These are phyloP conservation scores for Arxiozyma bovina DNA, from an alignment of 1,139 yeast genomes.

Conservation along the genomic window DNA sequence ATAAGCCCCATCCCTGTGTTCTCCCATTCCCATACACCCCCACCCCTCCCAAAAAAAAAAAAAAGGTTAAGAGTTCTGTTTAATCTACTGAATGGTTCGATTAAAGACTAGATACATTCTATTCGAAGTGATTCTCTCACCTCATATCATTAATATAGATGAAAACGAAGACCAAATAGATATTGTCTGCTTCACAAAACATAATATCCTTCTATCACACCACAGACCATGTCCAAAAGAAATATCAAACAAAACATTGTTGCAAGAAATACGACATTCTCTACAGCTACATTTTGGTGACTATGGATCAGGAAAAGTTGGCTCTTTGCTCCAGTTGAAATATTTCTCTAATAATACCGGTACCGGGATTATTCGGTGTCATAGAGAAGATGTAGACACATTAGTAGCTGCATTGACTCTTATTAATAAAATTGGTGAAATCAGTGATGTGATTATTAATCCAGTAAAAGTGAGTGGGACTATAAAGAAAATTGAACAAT, in stretches of 20 bases:
- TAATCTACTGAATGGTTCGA: slow-evolving; percentile 57
- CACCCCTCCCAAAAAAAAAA: too few relatives aligned
- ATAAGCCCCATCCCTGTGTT: not conserved
- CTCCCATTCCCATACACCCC: too few relatives aligned
- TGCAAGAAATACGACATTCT: slow-evolving; percentile 46
- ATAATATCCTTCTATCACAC: slow-evolving; percentile 37
- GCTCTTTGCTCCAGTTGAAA: slow-evolving; percentile 54
- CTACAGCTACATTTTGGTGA: slow-evolving; percentile 66
- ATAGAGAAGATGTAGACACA: slow-evolving; percentile 52
- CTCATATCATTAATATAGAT: slow-evolving; percentile 7
- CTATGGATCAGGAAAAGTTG: slow-evolving; percentile 61
- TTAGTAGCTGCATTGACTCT: slow-evolving; percentile 65
- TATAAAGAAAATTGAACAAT: slow-evolving; percentile 72
- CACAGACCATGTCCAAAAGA: slow-evolving; percentile 44
- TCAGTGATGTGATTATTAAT: slow-evolving; percentile 43
- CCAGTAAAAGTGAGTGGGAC: slow-evolving; percentile 79
- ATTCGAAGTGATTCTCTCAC: slow-evolving; percentile 70
- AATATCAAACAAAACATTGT: slow-evolving; percentile 40
- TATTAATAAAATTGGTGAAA: slow-evolving; percentile 47
- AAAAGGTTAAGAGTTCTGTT: not conserved
- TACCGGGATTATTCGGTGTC: slow-evolving; percentile 75
- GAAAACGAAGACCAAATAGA: slow-evolving; percentile 6
- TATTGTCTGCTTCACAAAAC: slow-evolving; percentile 5
- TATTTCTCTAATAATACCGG: slow-evolving; percentile 77
- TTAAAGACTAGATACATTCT: slow-evolving; percentile 75